phyloP scores from a whole-genome alignment of 768 basidiomycete genomes.

The Cantharellus cinnabarinus region DNA sequence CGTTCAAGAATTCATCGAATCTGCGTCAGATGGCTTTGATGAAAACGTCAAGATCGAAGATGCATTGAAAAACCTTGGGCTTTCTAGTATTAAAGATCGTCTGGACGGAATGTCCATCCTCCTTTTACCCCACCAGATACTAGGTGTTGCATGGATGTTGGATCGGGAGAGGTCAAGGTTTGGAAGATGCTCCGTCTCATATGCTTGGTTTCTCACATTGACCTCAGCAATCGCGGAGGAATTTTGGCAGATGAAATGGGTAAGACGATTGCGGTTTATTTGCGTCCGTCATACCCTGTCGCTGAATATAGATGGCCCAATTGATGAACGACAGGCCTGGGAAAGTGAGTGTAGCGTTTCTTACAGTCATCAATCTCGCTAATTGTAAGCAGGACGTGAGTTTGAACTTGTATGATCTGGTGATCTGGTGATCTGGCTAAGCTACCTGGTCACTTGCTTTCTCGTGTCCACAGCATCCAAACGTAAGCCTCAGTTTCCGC shows the following conservation, averaged over 20 bases:
- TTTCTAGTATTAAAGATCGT: slow-evolving; percentile 11
- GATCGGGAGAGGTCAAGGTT: slow-evolving; percentile 6
- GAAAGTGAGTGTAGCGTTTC: slow-evolving; percentile 1
- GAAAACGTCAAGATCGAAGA: slow-evolving; percentile 10
- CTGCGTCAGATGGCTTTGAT: too few relatives aligned
- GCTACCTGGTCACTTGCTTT: too few relatives aligned
- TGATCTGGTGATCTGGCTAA: too few relatives aligned
- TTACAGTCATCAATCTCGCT: background rate
- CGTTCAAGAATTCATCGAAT: too few relatives aligned
- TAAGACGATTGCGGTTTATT: background rate
- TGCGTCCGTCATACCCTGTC: background rate
- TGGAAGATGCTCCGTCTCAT: background rate
- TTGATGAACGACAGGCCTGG: slow-evolving; percentile 4
- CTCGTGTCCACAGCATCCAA: background rate
- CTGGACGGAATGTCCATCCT: slow-evolving; percentile 15
- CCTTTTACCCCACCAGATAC: slow-evolving; percentile 19
- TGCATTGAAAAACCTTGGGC: slow-evolving; percentile 13
- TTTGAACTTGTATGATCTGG: background rate
- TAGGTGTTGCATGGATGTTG: slow-evolving; percentile 21
- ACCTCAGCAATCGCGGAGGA: slow-evolving; percentile 2
- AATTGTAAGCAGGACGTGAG: slow-evolving; percentile 3
- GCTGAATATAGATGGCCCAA: background rate
- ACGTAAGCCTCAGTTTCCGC: background rate
- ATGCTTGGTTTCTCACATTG: too few relatives aligned
- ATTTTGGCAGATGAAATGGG: slow-evolving; percentile 11